Evolutionary conservation across 371 early-diverging fungal genomes (phyloP), one percentile per base, ranked within the genome.

Genomic region (Haplosporangium sp.): DNA sequence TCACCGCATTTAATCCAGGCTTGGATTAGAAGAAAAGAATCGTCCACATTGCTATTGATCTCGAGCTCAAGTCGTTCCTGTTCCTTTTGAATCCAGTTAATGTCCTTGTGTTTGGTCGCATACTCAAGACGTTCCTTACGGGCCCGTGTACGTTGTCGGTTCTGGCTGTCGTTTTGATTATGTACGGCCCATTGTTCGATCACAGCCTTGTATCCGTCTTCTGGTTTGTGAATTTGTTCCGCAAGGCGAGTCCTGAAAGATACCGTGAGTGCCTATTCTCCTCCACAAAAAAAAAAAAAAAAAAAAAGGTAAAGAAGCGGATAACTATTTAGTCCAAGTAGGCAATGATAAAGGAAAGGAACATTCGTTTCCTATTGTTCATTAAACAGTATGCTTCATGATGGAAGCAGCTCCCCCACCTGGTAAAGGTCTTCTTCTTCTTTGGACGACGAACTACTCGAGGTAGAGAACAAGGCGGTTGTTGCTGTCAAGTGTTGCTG

Each of bases 341-440:
- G n/a, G n/a, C n/a, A n/a, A n/a, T n/a, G n/a, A n/a, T n/a, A n/a
- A n/a, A n/a, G n/a, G n/a, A n/a, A n/a, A n/a, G n/a, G n/a, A n/a
- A n/a, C n/a, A n/a, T n/a, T n/a, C n/a, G n/a, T n/a, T n/a, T n/a
- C n/a, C n/a, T n/a, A n/a, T n/a, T n/a, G n/a, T n/a, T n/a, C n/a
- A n/a, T n/a, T n/a, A n/a, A n/a, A n/a, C n/a, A n/a, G n/a, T 16
- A 45, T 13, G 45, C 16, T 10, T 13, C 10, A 45, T 45, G 45
- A 45, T 10, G 10, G 45, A 45, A 59, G 21, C 23, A 18, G 46
- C 14, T 59, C 61, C 21, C 36, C 14, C 62, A 69, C 80, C 80
- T 73, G 80, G 54, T 79, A 79, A 8, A 79, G 65, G 23, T 79
- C 80, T 1, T 79, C 73, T 41, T 79, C 80, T 41, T 79, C 80